Evolutionary conservation across 2,329 filamentous ascomycete species (phyloP).

Genomic region (Trichophaea hybrida): DNA sequence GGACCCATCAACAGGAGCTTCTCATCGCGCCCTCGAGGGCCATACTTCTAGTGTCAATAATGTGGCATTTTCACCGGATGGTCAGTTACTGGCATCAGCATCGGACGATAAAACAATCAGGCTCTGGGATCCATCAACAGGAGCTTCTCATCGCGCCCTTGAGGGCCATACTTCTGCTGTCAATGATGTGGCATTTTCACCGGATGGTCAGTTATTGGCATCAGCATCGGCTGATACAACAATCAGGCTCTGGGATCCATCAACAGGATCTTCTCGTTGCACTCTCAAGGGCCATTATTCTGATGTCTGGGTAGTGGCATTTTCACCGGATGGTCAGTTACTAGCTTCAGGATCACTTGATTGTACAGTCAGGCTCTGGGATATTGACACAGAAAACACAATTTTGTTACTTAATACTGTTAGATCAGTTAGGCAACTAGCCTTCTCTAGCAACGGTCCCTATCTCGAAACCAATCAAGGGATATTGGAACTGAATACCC

Average conservation of each 20-base stretch:
- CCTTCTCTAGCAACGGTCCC: neutral
- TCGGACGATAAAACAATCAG: too few relatives aligned
- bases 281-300: neutral
- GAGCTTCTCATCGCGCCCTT: too few relatives aligned
- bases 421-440: neutral
- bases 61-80: too few relatives aligned
- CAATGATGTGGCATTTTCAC: too few relatives aligned
- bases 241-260: slow-evolving; percentile 17
- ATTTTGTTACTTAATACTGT: neutral
- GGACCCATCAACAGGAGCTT: too few relatives aligned
- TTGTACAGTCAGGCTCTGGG: slow-evolving; percentile 5
- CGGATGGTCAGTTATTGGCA: too few relatives aligned
- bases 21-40: too few relatives aligned
- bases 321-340: too few relatives aligned
- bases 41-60: too few relatives aligned
- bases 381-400: neutral
- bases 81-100: too few relatives aligned
- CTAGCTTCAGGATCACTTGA: slow-evolving; percentile 50
- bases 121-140: too few relatives aligned
- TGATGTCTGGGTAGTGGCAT: neutral
- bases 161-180: too few relatives aligned
- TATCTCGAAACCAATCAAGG: neutral
- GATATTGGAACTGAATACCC: neutral
- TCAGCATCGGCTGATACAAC: slow-evolving; percentile 13
- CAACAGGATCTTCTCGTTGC: slow-evolving; percentile 36